A percentile compares a stretch with the other conserved stretches of the same genome.
Evolutionary conservation across 108 stramenopile genomes (phyloP).

Genomic region (Craspedostauros australis): DNA sequence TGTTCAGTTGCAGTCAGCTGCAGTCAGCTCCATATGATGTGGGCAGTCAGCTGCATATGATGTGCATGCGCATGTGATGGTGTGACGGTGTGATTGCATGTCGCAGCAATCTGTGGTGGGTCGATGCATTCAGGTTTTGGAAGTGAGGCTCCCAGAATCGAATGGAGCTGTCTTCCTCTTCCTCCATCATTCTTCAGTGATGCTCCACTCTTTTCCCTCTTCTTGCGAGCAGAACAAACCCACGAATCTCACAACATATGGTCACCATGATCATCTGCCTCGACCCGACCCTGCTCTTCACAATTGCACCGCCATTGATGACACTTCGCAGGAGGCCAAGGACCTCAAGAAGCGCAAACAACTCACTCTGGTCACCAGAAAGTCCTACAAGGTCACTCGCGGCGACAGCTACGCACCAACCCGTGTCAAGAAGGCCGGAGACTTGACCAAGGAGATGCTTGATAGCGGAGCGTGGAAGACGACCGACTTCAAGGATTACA

Average conservation of each 20-base stretch:
- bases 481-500: slow-evolving; percentile 95
- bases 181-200: not conserved
- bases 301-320: not conserved
- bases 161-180: not conserved
- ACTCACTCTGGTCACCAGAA: slow-evolving; percentile 69
- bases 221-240: not conserved
- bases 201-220: not conserved
- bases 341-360: slow-evolving; percentile 64
- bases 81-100: no score
- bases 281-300: not conserved
- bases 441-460: slow-evolving; percentile 97
- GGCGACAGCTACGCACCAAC: slow-evolving; percentile 77
- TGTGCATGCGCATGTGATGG: no score
- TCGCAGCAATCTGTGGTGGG: no score
- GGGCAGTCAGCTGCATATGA: no score
- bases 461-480: slow-evolving; percentile 88
- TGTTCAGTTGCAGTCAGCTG: no score
- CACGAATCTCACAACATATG: not conserved
- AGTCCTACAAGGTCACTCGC: slow-evolving; percentile 79
- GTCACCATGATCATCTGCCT: not conserved
- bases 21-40: no score
- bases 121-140: slow-evolving; percentile 1
- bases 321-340: slow-evolving; percentile 15
- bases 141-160: no score
- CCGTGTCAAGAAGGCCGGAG: slow-evolving; percentile 90